Evolutionary conservation across 768 basidiomycete species (phyloP), one percentile per base, ranked within the genome.

Genomic region (Serendipita sp.): DNA sequence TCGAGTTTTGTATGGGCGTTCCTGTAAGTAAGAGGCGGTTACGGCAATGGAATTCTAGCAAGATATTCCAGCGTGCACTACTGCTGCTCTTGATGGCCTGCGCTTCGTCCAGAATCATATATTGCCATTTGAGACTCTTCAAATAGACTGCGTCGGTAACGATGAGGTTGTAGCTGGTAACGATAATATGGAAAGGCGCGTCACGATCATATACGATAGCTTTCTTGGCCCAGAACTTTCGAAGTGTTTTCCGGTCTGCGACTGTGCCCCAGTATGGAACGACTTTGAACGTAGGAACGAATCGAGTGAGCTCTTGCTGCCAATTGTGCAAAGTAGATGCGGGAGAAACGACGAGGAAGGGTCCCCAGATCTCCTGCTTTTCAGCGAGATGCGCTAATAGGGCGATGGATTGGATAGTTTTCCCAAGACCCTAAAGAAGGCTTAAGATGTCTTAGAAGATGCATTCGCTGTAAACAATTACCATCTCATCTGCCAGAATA

Each of bases 101-200:
- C 1, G 96, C 96, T 73, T 99, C 96, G 69, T 99, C 96, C n/a
- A 99, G 79, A 64, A 99, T 83, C 95, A 98, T 98, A 71, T 98
- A 99, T 74, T 99, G 96, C 96, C 96, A 99, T 70, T 92, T 95
- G 65, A 97, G 86, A 42, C 89, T 82, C 70, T 96, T 90, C 75
- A 99, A 95, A 74, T 99, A 96, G 24, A 63, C 34, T 20, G 11
- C 26, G 16, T 24, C 3, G 31, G 45, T 45, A 3, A 77, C 83
- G 66, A 90, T 92, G 70, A 99, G 74, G 69, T 97, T 95, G 74
- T 99, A 99, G 68, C 91, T 94, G 2, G 96, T 98, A 61, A 99
- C 91, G 22, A 99, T 79, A 56, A 99, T 81, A 71, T 98, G 96
- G 74, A 97, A 99, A 0, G 91, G 93, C 0, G 96, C 90, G 68